Conservation (phyloP, 441 rosid genomes). For the Capsella rubella region DNA sequence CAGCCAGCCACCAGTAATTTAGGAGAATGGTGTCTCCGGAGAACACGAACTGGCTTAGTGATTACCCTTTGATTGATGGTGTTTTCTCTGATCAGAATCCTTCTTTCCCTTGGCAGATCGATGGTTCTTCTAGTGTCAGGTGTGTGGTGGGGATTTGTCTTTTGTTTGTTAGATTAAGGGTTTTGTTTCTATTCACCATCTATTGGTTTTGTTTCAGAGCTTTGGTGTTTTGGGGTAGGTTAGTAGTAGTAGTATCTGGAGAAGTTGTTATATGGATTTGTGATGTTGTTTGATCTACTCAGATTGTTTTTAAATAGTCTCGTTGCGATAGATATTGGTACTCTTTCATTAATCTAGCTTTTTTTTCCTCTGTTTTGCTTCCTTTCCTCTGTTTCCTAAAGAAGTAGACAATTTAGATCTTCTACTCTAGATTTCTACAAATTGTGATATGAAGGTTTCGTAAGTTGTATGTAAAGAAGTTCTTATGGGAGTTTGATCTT, state of each 20-base stretch:
- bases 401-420: not conserved
- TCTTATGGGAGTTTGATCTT: not conserved
- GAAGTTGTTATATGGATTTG: not conserved
- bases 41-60: conserved; percentile 72
- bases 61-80: conserved; percentile 65
- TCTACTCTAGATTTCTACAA: not conserved
- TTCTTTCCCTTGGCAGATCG: conserved; percentile 67
- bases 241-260: not conserved
- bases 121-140: conserved; percentile 63
- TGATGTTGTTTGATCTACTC: not conserved
- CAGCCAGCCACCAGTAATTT: conserved; percentile 15
- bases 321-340: not conserved
- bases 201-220: not conserved
- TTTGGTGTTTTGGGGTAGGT: not conserved
- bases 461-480: not conserved
- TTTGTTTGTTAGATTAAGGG: not conserved
- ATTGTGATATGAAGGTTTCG: not conserved
- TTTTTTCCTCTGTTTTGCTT: not conserved
- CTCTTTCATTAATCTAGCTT: not conserved
- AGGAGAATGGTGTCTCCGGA: conserved; percentile 71
- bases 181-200: not conserved
- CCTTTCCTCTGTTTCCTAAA: not conserved
- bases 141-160: not conserved
- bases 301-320: not conserved
- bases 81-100: conserved; percentile 59